Conservation (phyloP, 768 basidiomycete genomes). For the Candolleomyces aberdarensis region DNA sequence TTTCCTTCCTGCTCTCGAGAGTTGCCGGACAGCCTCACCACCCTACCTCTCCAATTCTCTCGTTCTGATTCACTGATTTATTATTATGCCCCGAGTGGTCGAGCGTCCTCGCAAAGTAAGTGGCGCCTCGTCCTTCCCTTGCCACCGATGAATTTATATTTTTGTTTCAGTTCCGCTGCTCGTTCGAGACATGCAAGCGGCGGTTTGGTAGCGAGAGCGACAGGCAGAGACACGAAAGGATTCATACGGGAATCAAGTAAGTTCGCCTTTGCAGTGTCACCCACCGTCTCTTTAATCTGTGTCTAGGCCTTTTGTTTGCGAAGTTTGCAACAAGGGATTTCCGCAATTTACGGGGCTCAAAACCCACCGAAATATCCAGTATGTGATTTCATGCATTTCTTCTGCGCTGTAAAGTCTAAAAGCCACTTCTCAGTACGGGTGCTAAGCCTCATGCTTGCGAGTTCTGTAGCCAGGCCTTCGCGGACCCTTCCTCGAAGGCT, state of each 20-base stretch:
- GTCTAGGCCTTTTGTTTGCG: slow-evolving; percentile 50
- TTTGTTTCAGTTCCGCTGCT: neutral
- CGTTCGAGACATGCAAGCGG: slow-evolving; percentile 38
- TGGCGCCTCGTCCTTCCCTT: neutral
- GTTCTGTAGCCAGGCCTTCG: slow-evolving; percentile 51
- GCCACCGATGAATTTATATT: neutral
- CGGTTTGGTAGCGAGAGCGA: slow-evolving; percentile 57
- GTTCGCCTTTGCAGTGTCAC: slow-evolving; percentile 11
- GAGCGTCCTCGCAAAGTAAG: slow-evolving; percentile 6
- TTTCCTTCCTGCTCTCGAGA: slow-evolving; percentile 6
- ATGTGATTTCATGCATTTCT: slow-evolving; percentile 20
- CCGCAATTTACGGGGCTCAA: slow-evolving; percentile 58
- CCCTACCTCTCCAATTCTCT: neutral
- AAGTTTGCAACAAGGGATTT: slow-evolving; percentile 52
- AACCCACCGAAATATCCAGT: slow-evolving; percentile 69
- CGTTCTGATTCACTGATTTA: neutral
- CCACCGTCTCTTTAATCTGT: neutral
- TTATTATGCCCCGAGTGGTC: neutral
- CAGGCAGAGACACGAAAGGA: slow-evolving; percentile 50
- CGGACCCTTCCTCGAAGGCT: slow-evolving; percentile 67
- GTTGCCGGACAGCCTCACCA: slow-evolving; percentile 5
- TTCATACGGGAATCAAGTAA: slow-evolving; percentile 54
- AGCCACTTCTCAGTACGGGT: slow-evolving; percentile 36
- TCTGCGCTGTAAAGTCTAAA: neutral
- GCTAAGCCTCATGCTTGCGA: slow-evolving; percentile 52